Base-by-base conservation (phyloP, 352 stramenopile genomes). In the Phytophthora pseudosyringae region DNA sequence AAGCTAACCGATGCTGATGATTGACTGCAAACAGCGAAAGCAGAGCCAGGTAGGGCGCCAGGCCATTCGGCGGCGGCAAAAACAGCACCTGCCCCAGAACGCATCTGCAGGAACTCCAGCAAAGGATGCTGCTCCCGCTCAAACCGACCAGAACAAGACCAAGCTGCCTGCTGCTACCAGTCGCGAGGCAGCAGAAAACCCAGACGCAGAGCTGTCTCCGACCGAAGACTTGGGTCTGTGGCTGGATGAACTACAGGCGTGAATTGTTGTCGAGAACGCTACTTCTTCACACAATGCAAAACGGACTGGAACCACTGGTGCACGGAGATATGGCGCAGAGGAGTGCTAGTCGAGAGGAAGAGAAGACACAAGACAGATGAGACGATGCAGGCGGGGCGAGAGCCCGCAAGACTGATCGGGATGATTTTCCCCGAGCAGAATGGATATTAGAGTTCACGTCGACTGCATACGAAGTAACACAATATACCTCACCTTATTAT, bases 11-110 rank as follows among this genome's bases (percentile, higher is more conserved):
- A 11, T 18, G 3, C 1, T 40, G 28, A 35, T 35, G 31, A 35
- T 11, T 35, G 6, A 35, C 10, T 40, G n/a, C 15, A 48, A n/a
- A 31, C 47, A 86, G 79, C 71, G 79, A 15, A 88, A 88, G 47
- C 71, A 74, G 25, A 76, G 60, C 29, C 62, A 67, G 28, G 18
- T 79, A 5, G 76, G 79, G 9, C 71, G 76, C 6, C 79, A 79
- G 31, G 75, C 74, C 40, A 68, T 76, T 38, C 48, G 66, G 10
- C 64, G 69, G 29, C 60, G 61, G 4, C 41, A 74, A 32, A 75
- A 67, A 15, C 46, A 73, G 39, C 44, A 61, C 45, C 49, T 51
- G 28, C 21, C 45, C 10, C 32, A 69, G 38, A 53, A 18, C 25
- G 28, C 15, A 28, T 32, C 36, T 0, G 44, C 11, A 35, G 18